phyloP scores from a whole-genome alignment of 2,329 filamentous ascomycete genomes.

The Diaporthe sp. region DNA sequence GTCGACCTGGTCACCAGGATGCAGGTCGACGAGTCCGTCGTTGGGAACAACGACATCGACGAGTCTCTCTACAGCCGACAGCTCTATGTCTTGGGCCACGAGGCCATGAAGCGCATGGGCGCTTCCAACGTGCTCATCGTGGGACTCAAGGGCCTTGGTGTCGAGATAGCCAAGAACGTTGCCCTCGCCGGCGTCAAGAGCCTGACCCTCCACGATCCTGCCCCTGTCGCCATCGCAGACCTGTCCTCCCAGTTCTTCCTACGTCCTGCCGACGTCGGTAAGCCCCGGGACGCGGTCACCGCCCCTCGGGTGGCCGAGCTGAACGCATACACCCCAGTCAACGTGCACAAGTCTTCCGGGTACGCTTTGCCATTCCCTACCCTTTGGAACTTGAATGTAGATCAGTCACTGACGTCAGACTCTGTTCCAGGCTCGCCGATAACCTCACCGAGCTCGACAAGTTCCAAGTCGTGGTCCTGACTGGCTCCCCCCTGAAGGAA shows the following conservation, averaged over 20 bases:
- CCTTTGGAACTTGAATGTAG: not conserved
- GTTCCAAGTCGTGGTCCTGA: conserved; percentile 94
- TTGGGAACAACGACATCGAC: conserved; percentile 73
- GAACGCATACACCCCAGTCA: conserved; percentile 95
- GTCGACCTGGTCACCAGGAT: conserved; percentile 75
- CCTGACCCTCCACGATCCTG: conserved; percentile 91
- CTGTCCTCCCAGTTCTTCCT: conserved; percentile 99
- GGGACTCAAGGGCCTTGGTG: conserved; percentile 92
- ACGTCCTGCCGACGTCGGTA: conserved; percentile 87
- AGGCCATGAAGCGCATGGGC: conserved; percentile 99
- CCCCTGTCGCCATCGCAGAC: conserved; percentile 85
- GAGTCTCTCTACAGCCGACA: conserved; percentile 82
- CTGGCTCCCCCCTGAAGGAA: conserved; percentile 82
- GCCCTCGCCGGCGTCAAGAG: conserved; percentile 98
- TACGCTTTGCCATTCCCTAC: conserved; percentile 49
- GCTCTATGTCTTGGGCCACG: conserved; percentile 78
- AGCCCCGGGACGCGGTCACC: conserved; percentile 88
- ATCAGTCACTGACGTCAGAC: conserved; percentile 38
- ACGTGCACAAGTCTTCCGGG: conserved; percentile 75
- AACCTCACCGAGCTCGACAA: conserved; percentile 87
- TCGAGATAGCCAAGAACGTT: conserved; percentile 99
- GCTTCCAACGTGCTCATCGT: conserved; percentile 94
- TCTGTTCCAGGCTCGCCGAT: conserved; percentile 72
- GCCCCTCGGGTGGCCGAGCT: conserved; percentile 92
- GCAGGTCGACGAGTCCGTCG: conserved; percentile 74